A percentile compares a stretch with the other conserved stretches of the same genome.
These are phyloP conservation scores for Sicyos baderoa DNA, from an alignment of 306 rosid species.

Conservation along the genomic window DNA sequence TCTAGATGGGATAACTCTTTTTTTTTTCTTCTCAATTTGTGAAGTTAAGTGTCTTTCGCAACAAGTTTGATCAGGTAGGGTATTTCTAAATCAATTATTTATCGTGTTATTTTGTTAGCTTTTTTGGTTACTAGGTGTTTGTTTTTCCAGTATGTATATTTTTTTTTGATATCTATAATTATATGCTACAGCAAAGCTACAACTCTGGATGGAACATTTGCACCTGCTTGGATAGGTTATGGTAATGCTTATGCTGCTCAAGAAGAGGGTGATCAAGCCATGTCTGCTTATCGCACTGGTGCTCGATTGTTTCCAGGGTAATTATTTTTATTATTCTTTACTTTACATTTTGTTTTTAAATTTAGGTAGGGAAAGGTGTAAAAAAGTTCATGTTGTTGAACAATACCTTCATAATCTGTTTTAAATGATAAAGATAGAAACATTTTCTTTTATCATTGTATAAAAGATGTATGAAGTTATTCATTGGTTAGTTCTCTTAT, in stretches of 20 bases:
- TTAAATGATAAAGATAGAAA: neutral
- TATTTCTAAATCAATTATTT: neutral
- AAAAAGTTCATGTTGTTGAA: neutral
- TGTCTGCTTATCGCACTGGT: slow-evolving; percentile 94
- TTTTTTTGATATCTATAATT: neutral
- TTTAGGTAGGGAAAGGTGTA: neutral
- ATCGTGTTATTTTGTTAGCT: neutral
- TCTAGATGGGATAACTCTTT: neutral
- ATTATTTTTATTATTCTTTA: slow-evolving; percentile 15
- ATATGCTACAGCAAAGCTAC: slow-evolving; percentile 71
- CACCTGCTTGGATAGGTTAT: slow-evolving; percentile 95
- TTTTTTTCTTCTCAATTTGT: neutral
- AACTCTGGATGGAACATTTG: slow-evolving; percentile 76
- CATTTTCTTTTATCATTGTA: neutral
- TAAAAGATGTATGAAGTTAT: neutral
- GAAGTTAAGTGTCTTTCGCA: too few species aligned
- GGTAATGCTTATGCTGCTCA: slow-evolving; percentile 91
- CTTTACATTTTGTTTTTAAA: neutral
- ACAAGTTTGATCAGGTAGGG: too few species aligned
- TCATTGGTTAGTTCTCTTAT: slow-evolving; percentile 34
- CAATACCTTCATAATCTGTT: neutral
- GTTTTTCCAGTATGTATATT: neutral
- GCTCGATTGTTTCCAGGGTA: slow-evolving; percentile 99
- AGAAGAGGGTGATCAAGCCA: slow-evolving; percentile 98
- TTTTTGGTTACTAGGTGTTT: neutral